phyloP scores from a whole-genome alignment of 208 protist species.

The Novymonas esmeraldas region DNA sequence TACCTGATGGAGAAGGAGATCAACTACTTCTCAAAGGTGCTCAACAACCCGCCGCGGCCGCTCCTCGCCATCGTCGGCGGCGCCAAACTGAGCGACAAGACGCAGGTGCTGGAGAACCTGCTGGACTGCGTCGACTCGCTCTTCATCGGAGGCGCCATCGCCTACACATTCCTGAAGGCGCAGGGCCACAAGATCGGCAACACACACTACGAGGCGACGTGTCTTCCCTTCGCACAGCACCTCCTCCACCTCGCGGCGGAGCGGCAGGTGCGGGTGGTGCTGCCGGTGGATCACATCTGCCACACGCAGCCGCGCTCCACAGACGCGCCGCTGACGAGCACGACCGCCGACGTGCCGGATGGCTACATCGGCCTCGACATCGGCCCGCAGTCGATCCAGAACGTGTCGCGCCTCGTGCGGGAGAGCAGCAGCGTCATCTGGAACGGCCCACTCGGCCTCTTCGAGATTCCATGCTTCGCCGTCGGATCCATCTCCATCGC shows the following conservation, averaged over 20 bases:
- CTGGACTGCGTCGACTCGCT: constrained; percentile 97
- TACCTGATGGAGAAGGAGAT: constrained; percentile 99
- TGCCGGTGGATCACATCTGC: constrained; percentile 97
- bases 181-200: constrained; percentile 90
- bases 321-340: constrained; percentile 61
- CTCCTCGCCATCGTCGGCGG: constrained; percentile 97
- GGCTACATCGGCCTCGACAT: constrained; percentile 96
- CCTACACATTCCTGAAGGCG: constrained; percentile 97
- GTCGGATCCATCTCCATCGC: constrained; percentile 90
- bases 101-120: constrained; percentile 98
- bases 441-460: constrained; percentile 98
- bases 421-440: constrained; percentile 94
- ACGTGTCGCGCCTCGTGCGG: constrained; percentile 77
- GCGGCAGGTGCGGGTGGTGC: constrained; percentile 95
- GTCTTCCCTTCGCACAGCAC: constrained; percentile 61
- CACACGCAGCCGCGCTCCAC: constrained; percentile 86
- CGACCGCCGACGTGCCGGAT: constrained; percentile 69
- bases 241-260: constrained; percentile 95
- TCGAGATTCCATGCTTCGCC: constrained; percentile 96
- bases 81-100: constrained; percentile 99
- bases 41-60: constrained; percentile 81
- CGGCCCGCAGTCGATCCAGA: constrained; percentile 89
- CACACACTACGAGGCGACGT: constrained; percentile 94
- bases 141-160: constrained; percentile 99
- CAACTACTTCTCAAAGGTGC: constrained; percentile 96